Evolutionary conservation across 2,329 filamentous ascomycete genomes (phyloP).

Genomic region (Tolypocladium album): DNA sequence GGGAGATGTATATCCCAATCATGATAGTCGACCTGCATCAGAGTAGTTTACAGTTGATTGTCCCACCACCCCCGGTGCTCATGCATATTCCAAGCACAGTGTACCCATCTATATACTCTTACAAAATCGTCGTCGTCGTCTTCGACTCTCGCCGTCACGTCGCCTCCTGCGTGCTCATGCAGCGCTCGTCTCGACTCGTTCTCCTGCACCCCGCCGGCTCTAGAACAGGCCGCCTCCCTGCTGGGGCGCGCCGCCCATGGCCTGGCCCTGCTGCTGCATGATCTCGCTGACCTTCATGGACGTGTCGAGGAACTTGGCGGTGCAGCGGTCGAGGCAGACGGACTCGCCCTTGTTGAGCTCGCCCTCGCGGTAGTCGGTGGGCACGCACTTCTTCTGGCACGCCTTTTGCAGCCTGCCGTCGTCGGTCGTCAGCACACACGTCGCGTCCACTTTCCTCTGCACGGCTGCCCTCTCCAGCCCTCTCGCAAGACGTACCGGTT

Average conservation of each 20-base stretch:
- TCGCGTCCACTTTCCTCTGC: background rate
- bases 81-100: background rate
- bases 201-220: background rate
- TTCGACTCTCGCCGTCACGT: background rate
- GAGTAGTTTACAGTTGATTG: background rate
- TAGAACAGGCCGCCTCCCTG: slow-evolving; percentile 23
- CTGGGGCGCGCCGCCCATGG: slow-evolving; percentile 38
- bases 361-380: slow-evolving; percentile 82
- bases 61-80: background rate
- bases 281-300: slow-evolving; percentile 96
- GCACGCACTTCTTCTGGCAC: slow-evolving; percentile 91
- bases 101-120: slow-evolving; percentile 9
- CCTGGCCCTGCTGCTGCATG: slow-evolving; percentile 78
- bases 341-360: slow-evolving; percentile 99
- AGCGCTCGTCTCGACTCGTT: background rate
- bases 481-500: slow-evolving; percentile 57
- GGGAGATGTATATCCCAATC: background rate
- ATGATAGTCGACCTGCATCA: background rate
- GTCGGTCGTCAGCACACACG: background rate
- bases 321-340: slow-evolving; percentile 95
- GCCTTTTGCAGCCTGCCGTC: slow-evolving; percentile 64
- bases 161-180: background rate
- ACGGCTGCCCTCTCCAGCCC: background rate
- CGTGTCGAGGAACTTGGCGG: slow-evolving; percentile 96
- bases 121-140: slow-evolving; percentile 5